Evolutionary conservation across 352 stramenopile species (phyloP).

Genomic region (Globisporangium parvum): DNA sequence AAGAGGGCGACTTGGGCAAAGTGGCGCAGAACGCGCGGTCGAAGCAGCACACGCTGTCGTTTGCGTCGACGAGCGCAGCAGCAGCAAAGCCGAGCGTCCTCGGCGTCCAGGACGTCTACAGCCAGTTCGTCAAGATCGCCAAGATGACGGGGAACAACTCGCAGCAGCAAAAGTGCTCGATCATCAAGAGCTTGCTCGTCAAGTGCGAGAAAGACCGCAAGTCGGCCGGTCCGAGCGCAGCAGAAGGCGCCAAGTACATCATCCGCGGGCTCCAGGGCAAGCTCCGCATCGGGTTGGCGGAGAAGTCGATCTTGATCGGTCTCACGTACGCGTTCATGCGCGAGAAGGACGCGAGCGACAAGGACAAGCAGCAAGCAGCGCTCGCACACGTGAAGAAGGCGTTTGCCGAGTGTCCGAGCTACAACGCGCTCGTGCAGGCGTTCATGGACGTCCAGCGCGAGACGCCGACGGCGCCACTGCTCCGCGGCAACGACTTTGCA

Average conservation of each 20-base stretch:
- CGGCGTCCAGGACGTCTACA: slow-evolving; percentile 83
- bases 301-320: slow-evolving; percentile 96
- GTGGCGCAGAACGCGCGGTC: slow-evolving; percentile 92
- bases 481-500: slow-evolving; percentile 48
- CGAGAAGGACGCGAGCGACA: slow-evolving; percentile 76
- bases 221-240: slow-evolving; percentile 46
- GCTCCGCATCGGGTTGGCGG: slow-evolving; percentile 95
- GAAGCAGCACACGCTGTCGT: slow-evolving; percentile 92
- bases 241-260: slow-evolving; percentile 95
- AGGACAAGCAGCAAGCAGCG: slow-evolving; percentile 84
- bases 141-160: slow-evolving; percentile 94
- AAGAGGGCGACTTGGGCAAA: slow-evolving; percentile 95
- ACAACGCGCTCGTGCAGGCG: slow-evolving; percentile 91
- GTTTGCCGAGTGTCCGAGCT: slow-evolving; percentile 96
- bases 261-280: slow-evolving; percentile 98
- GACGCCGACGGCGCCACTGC: slow-evolving; percentile 27
- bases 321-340: slow-evolving; percentile 95
- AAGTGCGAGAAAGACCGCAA: slow-evolving; percentile 85
- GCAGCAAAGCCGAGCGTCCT: slow-evolving; percentile 86
- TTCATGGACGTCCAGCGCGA: slow-evolving; percentile 65
- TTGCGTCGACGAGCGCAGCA: slow-evolving; percentile 23
- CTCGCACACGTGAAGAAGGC: slow-evolving; percentile 96
- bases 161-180: slow-evolving; percentile 95
- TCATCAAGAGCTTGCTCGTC: slow-evolving; percentile 97
- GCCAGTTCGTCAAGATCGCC: slow-evolving; percentile 91